These are phyloP conservation scores for Porogramme epimiltina DNA, from an alignment of 1,284 basidiomycete species.

Conservation along the genomic window DNA sequence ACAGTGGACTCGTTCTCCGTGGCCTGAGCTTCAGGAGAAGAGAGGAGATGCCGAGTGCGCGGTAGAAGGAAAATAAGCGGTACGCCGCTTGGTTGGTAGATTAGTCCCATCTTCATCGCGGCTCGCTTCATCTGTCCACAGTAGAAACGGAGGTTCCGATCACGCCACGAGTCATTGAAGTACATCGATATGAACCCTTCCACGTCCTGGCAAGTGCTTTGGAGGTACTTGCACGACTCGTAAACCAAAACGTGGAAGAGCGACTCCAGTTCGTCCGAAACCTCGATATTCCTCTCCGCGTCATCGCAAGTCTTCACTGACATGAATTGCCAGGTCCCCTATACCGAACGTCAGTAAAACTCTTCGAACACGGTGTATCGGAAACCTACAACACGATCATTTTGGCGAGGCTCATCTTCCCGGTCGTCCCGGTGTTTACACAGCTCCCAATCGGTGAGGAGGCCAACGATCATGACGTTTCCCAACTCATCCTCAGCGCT, in stretches of 20 bases:
- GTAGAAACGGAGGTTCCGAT: too few species aligned
- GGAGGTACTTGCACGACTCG: background rate
- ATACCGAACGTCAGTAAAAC: background rate
- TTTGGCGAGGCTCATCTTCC: background rate
- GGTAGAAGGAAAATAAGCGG: too few species aligned
- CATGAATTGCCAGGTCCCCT: conserved; percentile 11
- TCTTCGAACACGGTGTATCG: too few species aligned
- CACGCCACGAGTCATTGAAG: too few species aligned
- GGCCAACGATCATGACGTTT: too few species aligned
- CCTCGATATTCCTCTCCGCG: background rate
- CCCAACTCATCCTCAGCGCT: background rate
- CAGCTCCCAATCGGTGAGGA: background rate
- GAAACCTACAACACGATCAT: conserved; percentile 2
- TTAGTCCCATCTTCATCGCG: too few species aligned
- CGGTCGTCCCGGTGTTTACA: background rate
- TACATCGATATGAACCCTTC: too few species aligned
- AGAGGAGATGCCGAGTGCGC: too few species aligned
- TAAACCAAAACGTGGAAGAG: conserved; percentile 6
- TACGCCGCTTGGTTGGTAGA: too few species aligned
- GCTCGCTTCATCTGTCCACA: too few species aligned
- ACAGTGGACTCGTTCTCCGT: too few species aligned
- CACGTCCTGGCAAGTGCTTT: background rate
- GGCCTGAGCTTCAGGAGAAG: too few species aligned
- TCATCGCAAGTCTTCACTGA: conserved; percentile 1
- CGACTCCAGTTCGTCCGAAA: conserved; percentile 10